Conservation (phyloP, 257 asterid species). For the Prunella vulgaris region DNA sequence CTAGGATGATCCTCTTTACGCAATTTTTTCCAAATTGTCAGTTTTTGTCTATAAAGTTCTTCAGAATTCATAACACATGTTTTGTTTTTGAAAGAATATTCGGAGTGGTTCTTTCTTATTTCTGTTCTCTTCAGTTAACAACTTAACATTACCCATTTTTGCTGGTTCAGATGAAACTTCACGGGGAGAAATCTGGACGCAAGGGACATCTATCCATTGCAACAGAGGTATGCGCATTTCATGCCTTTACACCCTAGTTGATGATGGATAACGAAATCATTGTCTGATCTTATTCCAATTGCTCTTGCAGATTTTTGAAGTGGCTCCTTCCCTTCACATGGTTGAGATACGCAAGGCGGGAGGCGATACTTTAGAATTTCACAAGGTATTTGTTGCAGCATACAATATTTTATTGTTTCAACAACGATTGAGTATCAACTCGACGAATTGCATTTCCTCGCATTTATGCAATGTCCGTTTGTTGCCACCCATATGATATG, state of each 20-base stretch:
- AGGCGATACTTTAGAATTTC: conserved; percentile 94
- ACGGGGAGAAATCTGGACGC: conserved; percentile 88
- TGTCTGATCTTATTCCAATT: conserved; percentile 1
- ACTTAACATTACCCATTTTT: background rate
- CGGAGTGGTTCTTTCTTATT: background rate
- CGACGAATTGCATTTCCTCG: background rate
- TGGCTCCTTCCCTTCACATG: conserved; percentile 86
- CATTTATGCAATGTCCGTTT: background rate
- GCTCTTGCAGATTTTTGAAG: conserved; percentile 66
- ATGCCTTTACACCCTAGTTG: background rate
- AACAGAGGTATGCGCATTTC: conserved; percentile 59
- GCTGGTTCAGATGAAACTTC: conserved; percentile 72
- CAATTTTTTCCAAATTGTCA: background rate
- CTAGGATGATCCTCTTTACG: background rate
- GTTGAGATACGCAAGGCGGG: conserved; percentile 94
- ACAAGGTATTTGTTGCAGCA: conserved; percentile 42
- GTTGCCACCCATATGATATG: conserved; percentile 3
- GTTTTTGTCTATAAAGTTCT: background rate
- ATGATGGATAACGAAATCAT: background rate
- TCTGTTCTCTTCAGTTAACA: background rate
- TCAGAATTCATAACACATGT: background rate
- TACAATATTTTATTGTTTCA: too few species aligned
- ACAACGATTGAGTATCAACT: too few species aligned
- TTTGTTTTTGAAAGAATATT: background rate
- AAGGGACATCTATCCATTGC: conserved; percentile 88